Evolutionary conservation across 148 eudicot species (phyloP).

Genomic region (Spergularia marina): DNA sequence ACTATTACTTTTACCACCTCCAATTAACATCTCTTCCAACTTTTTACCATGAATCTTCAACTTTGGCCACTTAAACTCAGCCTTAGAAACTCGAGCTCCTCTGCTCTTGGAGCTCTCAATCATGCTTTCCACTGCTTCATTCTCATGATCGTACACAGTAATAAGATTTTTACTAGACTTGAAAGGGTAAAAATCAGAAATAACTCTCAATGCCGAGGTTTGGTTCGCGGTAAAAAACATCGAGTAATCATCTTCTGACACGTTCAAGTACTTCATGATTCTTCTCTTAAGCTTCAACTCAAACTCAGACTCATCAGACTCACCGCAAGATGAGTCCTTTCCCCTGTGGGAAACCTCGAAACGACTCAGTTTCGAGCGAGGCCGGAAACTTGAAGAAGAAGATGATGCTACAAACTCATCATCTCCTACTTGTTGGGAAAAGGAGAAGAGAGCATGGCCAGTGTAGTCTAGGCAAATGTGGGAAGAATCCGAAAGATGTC

Average conservation of each 20-base stretch:
- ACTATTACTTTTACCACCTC: constrained; percentile 13
- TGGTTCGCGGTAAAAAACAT: constrained; percentile 57
- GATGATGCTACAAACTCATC: constrained; percentile 33
- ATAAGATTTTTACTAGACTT: constrained; percentile 33
- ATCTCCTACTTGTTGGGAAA: constrained; percentile 22
- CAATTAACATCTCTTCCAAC: constrained; percentile 39
- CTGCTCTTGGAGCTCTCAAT: constrained; percentile 31
- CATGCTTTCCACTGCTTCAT: constrained; percentile 60
- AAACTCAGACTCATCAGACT: constrained; percentile 27
- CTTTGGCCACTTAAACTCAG: constrained; percentile 69
- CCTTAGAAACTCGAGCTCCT: constrained; percentile 41
- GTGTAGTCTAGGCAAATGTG: constrained; percentile 68
- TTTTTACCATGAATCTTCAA: constrained; percentile 39
- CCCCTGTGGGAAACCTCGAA: constrained; percentile 37
- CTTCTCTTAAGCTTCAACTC: constrained; percentile 37
- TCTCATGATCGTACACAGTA: constrained; percentile 61
- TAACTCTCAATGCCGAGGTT: constrained; percentile 46
- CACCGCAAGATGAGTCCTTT: constrained; percentile 17
- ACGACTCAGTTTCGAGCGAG: not conserved
- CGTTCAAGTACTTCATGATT: constrained; percentile 52
- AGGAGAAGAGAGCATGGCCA: constrained; percentile 72
- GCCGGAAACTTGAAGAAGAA: constrained; percentile 25
- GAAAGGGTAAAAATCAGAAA: constrained; percentile 60
- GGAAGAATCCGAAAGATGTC: constrained; percentile 42
- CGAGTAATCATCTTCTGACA: constrained; percentile 57